A percentile compares a stretch with the other conserved stretches of the same genome.
These are phyloP conservation scores for Aeschynomene evenia DNA, from an alignment of 306 rosid genomes.

Conservation along the genomic window DNA sequence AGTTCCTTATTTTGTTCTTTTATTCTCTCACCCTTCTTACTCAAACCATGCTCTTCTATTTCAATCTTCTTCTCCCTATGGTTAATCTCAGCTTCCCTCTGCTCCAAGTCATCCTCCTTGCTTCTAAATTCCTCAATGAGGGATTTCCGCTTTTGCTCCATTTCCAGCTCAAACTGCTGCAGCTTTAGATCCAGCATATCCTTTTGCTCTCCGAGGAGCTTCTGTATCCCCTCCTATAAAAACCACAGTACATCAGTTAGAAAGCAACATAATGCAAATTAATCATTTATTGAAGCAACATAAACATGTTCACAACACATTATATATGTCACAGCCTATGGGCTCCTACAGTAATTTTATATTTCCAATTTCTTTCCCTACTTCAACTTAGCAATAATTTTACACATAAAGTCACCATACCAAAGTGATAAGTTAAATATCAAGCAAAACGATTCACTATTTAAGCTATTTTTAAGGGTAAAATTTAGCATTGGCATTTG, in stretches of 20 bases:
- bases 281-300: slow-evolving; percentile 3
- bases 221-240: slow-evolving; percentile 69
- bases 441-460: not conserved
- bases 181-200: slow-evolving; percentile 46
- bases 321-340: not conserved
- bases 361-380: not conserved
- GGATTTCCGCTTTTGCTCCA: slow-evolving; percentile 54
- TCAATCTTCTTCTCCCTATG: slow-evolving; percentile 68
- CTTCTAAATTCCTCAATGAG: slow-evolving; percentile 52
- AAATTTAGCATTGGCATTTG: not conserved
- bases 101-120: slow-evolving; percentile 46
- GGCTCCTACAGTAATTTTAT: not conserved
- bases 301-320: not conserved
- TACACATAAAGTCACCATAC: not conserved
- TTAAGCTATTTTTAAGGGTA: not conserved
- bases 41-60: slow-evolving; percentile 67
- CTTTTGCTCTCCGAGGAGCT: slow-evolving; percentile 59
- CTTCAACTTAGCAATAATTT: not conserved
- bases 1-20: slow-evolving; percentile 72
- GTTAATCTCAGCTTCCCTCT: slow-evolving; percentile 64
- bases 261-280: slow-evolving; percentile 25
- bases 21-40: slow-evolving; percentile 69
- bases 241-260: slow-evolving; percentile 25
- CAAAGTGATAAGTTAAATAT: not conserved
- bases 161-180: slow-evolving; percentile 64